A percentile compares a stretch with the other conserved stretches of the same genome.
Evolutionary conservation across 1,139 yeast species (phyloP).

Genomic region (Diutina mesorugosa): DNA sequence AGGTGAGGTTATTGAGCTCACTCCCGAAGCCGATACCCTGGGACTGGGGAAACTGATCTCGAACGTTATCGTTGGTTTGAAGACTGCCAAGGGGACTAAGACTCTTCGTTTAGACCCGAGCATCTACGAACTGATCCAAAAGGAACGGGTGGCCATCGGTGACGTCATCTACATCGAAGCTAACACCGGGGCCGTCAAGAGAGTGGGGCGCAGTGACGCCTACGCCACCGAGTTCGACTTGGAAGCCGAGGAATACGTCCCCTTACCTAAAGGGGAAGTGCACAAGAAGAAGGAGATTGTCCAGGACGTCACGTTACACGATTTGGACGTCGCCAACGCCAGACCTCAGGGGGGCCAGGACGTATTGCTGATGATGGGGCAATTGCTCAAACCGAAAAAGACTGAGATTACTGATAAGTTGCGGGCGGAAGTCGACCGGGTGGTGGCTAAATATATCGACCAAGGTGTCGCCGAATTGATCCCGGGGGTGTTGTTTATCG

Average conservation of each 20-base stretch:
- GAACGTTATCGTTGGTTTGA: constrained; percentile 88
- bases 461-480: constrained; percentile 97
- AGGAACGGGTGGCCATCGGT: constrained; percentile 89
- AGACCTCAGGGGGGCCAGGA: constrained; percentile 99
- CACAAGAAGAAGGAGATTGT: constrained; percentile 97
- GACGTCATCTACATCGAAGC: constrained; percentile 96
- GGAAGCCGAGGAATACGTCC: constrained; percentile 98
- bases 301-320: constrained; percentile 94
- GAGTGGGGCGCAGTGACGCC: constrained; percentile 97
- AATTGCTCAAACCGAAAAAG: constrained; percentile 85
- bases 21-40: constrained; percentile 95
- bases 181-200: constrained; percentile 92
- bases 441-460: constrained; percentile 89
- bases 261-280: constrained; percentile 96
- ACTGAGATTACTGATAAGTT: constrained; percentile 98
- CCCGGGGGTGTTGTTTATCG: constrained; percentile 73
- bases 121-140: constrained; percentile 90
- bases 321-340: constrained; percentile 90
- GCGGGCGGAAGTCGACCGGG: constrained; percentile 87
- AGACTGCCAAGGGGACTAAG: constrained; percentile 93
- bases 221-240: constrained; percentile 96
- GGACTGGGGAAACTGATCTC: constrained; percentile 96
- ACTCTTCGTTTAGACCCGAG: constrained; percentile 87
- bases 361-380: constrained; percentile 98
- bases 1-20: constrained; percentile 93